Percentiles rank a stretch among this genome's conserved stretches.
Conservation (phyloP, 352 stramenopile genomes). For the Phytophthora lateralis region DNA sequence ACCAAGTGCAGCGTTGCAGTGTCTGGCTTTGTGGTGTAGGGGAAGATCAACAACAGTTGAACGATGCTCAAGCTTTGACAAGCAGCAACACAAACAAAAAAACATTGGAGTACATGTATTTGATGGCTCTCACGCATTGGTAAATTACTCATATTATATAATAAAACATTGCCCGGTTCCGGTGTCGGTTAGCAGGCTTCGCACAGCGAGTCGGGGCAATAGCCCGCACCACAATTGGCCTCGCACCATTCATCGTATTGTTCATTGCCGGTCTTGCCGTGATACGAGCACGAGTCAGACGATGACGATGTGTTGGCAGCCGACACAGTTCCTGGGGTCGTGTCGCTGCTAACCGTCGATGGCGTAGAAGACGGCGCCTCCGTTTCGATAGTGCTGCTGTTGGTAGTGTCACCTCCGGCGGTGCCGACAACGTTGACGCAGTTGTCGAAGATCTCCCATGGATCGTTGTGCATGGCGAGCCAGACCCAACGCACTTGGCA, state of each 20-base stretch:
- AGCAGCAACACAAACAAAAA: too few species aligned
- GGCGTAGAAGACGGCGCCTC: constrained; percentile 1
- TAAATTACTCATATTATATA: too few species aligned
- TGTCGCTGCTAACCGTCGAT: background rate
- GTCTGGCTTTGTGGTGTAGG: constrained; percentile 22
- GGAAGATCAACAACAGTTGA: background rate
- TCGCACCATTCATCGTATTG: constrained; percentile 34
- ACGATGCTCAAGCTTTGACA: background rate
- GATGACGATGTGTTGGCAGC: constrained; percentile 13
- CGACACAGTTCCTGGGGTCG: constrained; percentile 8
- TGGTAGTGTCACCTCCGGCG: background rate
- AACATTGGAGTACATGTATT: too few species aligned
- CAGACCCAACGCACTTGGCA: constrained; percentile 52
- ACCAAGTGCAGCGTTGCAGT: constrained; percentile 14
- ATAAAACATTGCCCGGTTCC: too few species aligned
- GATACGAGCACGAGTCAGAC: constrained; percentile 7
- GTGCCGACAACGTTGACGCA: constrained; percentile 31
- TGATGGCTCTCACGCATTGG: background rate
- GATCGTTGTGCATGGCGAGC: constrained; percentile 51
- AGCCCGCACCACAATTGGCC: constrained; percentile 31
- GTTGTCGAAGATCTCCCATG: constrained; percentile 57
- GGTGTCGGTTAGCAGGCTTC: constrained; percentile 16
- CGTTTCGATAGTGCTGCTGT: constrained; percentile 11
- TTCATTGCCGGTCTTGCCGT: constrained; percentile 19
- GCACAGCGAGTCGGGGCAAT: constrained; percentile 36